Conservation (phyloP, 2,329 filamentous ascomycete genomes). For the Plenodomus lindquistii region DNA sequence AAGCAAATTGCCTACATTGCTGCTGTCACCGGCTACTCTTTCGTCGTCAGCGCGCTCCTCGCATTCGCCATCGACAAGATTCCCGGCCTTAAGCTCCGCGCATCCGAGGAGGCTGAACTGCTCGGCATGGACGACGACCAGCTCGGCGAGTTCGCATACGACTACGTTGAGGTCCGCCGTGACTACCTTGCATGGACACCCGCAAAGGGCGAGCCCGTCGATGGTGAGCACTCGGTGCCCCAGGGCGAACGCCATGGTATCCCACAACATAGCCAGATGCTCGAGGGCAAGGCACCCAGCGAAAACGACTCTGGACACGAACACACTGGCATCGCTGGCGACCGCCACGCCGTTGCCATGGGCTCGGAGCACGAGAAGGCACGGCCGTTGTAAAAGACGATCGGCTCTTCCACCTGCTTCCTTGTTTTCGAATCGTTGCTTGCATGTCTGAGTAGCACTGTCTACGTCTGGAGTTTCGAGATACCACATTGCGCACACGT, state of each 20-base stretch:
- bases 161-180: constrained; percentile 85
- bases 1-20: constrained; percentile 79
- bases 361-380: constrained; percentile 47
- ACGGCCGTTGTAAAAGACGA: neutral
- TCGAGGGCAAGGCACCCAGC: constrained; percentile 59
- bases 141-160: constrained; percentile 87
- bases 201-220: constrained; percentile 66
- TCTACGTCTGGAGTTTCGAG: constrained; percentile 30
- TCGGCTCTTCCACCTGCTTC: constrained; percentile 9
- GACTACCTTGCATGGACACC: constrained; percentile 90
- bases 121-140: constrained; percentile 90
- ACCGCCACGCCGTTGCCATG: constrained; percentile 56
- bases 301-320: constrained; percentile 46
- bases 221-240: constrained; percentile 63
- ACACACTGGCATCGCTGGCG: constrained; percentile 56
- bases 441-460: constrained; percentile 17
- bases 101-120: constrained; percentile 79
- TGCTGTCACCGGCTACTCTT: constrained; percentile 68
- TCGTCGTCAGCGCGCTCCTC: constrained; percentile 72
- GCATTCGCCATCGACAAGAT: constrained; percentile 75
- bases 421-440: constrained; percentile 11
- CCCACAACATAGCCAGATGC: constrained; percentile 68
- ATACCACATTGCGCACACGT: constrained; percentile 32
- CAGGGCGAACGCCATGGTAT: constrained; percentile 72
- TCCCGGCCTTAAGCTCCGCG: constrained; percentile 78